A percentile compares a stretch with the other conserved stretches of the same genome.
Conservation (phyloP, 2,329 filamentous ascomycete genomes). For the Colletotrichum magnum region DNA sequence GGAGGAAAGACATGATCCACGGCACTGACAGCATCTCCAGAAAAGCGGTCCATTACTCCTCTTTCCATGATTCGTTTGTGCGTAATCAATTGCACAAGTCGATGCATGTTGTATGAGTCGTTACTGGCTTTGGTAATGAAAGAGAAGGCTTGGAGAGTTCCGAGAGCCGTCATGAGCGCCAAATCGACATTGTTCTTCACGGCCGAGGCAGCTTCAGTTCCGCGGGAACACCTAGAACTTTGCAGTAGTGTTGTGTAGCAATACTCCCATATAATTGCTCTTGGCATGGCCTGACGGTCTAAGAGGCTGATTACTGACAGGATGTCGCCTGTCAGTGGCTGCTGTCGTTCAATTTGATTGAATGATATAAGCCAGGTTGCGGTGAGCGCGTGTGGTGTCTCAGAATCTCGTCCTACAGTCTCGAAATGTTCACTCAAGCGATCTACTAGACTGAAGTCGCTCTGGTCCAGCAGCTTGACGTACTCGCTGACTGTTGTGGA, state of each 20-base stretch:
- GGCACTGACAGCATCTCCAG: slow-evolving; percentile 40
- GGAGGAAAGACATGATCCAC: slow-evolving; percentile 31
- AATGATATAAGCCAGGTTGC: slow-evolving; percentile 49
- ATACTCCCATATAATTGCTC: slow-evolving; percentile 48
- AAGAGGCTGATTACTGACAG: slow-evolving; percentile 60
- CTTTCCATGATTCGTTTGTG: slow-evolving; percentile 46
- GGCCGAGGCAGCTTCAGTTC: slow-evolving; percentile 18
- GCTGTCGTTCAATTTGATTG: slow-evolving; percentile 49
- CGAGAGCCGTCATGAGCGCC: slow-evolving; percentile 37
- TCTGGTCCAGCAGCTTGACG: slow-evolving; percentile 47
- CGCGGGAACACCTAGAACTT: accelerated
- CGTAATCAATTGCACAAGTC: slow-evolving; percentile 52
- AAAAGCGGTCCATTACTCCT: slow-evolving; percentile 28
- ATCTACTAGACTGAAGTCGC: slow-evolving; percentile 37
- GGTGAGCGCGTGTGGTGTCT: slow-evolving; percentile 46
- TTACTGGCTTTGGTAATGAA: slow-evolving; percentile 43
- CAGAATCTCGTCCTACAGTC: slow-evolving; percentile 46
- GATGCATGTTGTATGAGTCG: slow-evolving; percentile 48
- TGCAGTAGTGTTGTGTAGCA: slow-evolving; percentile 11
- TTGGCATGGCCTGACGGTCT: slow-evolving; percentile 52
- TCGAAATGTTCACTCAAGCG: slow-evolving; percentile 48
- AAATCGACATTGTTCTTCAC: slow-evolving; percentile 6
- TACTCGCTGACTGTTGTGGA: slow-evolving; percentile 44
- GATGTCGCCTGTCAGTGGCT: slow-evolving; percentile 53
- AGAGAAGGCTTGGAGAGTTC: slow-evolving; percentile 49